Conservation (phyloP, 1,284 basidiomycete genomes). For the Tilletia indica region DNA sequence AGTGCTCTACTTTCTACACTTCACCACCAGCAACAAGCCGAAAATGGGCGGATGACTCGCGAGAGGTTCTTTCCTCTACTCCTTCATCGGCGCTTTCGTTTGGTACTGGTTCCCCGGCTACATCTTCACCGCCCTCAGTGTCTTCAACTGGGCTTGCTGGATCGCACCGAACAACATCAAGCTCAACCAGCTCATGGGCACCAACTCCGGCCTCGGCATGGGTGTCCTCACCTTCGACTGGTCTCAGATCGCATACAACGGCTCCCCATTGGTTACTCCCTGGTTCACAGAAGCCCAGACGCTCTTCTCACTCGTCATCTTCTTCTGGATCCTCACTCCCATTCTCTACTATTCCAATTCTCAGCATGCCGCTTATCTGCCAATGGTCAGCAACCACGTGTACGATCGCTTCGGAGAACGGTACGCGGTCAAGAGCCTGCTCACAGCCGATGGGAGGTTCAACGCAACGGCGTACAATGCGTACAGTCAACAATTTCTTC, state of each 20-base stretch:
- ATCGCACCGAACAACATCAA: conserved; percentile 20
- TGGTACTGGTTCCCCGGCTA: conserved; percentile 23
- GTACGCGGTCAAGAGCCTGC: conserved; percentile 3
- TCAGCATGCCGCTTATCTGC: conserved; percentile 15
- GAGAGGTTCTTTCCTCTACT: conserved; percentile 21
- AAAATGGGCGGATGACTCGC: conserved; percentile 13
- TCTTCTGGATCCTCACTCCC: conserved; percentile 19
- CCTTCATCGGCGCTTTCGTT: conserved; percentile 21
- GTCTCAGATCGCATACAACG: conserved; percentile 14
- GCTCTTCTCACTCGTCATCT: conserved; percentile 6
- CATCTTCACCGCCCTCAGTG: conserved; percentile 17
- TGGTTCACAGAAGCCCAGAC: conserved; percentile 20
- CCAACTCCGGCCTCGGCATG: conserved; percentile 18
- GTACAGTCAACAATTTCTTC: conserved; percentile 20
- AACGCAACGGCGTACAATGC: conserved; percentile 5
- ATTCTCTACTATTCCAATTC: conserved; percentile 22
- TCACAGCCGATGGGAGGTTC: conserved; percentile 16
- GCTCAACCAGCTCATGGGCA: conserved; percentile 20
- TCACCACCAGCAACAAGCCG: conserved; percentile 73
- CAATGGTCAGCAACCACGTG: conserved; percentile 1
- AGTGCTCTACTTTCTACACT: conserved; percentile 19
- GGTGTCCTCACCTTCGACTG: conserved; percentile 19
- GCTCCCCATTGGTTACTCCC: conserved; percentile 57
- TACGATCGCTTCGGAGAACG: conserved; percentile 19
- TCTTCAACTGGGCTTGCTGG: conserved; percentile 20